A percentile compares a stretch with the other conserved stretches of the same genome.
Conservation (phyloP, 1,284 basidiomycete species). For the Erythrobasidium hasegawianum region DNA sequence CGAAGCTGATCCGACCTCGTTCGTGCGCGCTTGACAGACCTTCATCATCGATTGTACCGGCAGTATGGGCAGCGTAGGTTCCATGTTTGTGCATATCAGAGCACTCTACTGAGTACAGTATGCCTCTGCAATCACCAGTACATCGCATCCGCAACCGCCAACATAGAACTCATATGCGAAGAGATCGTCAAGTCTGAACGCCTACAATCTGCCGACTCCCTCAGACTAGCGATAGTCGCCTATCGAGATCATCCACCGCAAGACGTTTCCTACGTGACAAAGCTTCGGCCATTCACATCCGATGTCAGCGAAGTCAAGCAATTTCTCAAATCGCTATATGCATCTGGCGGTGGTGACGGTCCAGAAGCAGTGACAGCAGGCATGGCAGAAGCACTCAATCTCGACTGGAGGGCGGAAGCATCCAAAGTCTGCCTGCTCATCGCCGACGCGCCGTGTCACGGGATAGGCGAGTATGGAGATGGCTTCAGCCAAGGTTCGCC, state of each 20-base stretch:
- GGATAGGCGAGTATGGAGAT: slow-evolving; percentile 63
- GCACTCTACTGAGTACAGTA: not conserved
- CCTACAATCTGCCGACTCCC: slow-evolving; percentile 76
- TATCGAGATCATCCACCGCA: slow-evolving; percentile 88
- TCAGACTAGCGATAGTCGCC: slow-evolving; percentile 58
- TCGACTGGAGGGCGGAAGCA: slow-evolving; percentile 85
- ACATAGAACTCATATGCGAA: slow-evolving; percentile 94
- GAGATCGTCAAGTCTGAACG: slow-evolving; percentile 93
- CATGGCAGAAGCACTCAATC: slow-evolving; percentile 71
- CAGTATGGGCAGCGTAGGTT: slow-evolving; percentile 17
- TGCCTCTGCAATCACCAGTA: no score
- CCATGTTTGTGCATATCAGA: not conserved
- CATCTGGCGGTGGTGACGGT: slow-evolving; percentile 90
- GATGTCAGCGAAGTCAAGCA: slow-evolving; percentile 82
- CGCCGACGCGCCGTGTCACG: slow-evolving; percentile 96
- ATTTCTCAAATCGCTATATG: slow-evolving; percentile 78
- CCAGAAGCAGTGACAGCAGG: slow-evolving; percentile 97
- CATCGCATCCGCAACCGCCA: slow-evolving; percentile 68
- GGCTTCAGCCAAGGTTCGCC: slow-evolving; percentile 56
- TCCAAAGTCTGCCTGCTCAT: slow-evolving; percentile 84
- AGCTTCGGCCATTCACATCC: slow-evolving; percentile 90
- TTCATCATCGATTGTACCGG: slow-evolving; percentile 30
- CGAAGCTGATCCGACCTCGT: no score
- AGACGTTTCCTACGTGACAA: slow-evolving; percentile 80
- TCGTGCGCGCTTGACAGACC: slow-evolving; percentile 2